Evolutionary conservation across 2,329 filamentous ascomycete genomes (phyloP).

Genomic region (Curvularia lunata): DNA sequence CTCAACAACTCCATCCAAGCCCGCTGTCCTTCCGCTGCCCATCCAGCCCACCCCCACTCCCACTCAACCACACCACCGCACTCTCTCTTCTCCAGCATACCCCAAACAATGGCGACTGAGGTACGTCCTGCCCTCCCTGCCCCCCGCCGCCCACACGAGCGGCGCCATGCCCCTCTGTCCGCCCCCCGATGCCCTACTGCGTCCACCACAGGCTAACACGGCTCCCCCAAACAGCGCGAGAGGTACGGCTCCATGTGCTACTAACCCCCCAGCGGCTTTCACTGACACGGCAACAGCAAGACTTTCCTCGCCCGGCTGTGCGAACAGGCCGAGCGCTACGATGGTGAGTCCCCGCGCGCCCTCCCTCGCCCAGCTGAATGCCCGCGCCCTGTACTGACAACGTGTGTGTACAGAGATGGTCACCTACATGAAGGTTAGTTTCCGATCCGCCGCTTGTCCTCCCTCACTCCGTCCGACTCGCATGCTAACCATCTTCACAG

Average conservation of each 20-base stretch:
- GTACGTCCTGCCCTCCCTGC: conserved; percentile 54
- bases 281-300: conserved; percentile 63
- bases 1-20: conserved; percentile 27
- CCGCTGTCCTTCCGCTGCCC: conserved; percentile 33
- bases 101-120: conserved; percentile 65
- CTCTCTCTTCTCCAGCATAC: conserved; percentile 16
- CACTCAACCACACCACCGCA: conserved; percentile 13
- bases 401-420: conserved; percentile 76
- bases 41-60: conserved; percentile 26
- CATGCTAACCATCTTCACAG: conserved; percentile 56
- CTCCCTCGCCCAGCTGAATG: conserved; percentile 11
- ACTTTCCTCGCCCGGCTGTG: conserved; percentile 99
- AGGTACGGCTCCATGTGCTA: conserved; percentile 50
- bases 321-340: conserved; percentile 99
- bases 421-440: conserved; percentile 90
- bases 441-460: conserved; percentile 3
- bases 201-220: conserved; percentile 45
- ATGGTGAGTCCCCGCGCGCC: conserved; percentile 67
- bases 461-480: conserved; percentile 14
- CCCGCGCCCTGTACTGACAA: conserved; percentile 42
- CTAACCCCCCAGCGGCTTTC: conserved; percentile 20
- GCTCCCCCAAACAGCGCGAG: conserved; percentile 52
- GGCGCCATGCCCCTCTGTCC: conserved; percentile 52
- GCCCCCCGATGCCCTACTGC: conserved; percentile 32
- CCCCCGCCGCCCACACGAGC: neutral